Base-by-base conservation (phyloP, 306 rosid genomes). In the Quercus engelmannii region DNA sequence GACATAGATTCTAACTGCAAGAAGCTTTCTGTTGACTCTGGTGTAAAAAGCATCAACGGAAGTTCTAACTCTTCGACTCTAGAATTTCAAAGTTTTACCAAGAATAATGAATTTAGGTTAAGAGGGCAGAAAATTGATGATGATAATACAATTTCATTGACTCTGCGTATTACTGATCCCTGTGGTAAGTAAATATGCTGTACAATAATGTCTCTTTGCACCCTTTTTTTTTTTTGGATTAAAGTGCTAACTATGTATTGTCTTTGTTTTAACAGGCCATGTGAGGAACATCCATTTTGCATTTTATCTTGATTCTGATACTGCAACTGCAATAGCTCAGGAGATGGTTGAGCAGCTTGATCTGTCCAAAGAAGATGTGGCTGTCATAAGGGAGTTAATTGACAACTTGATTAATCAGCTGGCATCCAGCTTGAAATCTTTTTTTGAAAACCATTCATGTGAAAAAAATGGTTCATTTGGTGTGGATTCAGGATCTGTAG, bases 291-390 rank as follows among this genome's bases (percentile, higher is more conserved):
- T 95, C 82, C 91, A 92, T 84, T 95, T 95, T 58, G 86, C 88
- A 56, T 95, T 95, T 82, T 95, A 85, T 81, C 86, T 86, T 4
- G 83, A 87, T 56, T 81, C 92, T 20, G 99, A 95, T 75, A 92
- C 99, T 28, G 88, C 89, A 23, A 76, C 87, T 74, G 86, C 98
- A 76, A 85, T 94, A 78, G 93, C 97, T 71, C 87, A 81, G 84
- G 99, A 94, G 92, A 94, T 94, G 99, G 99, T 90, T 62, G 97
- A 91, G 78, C 89, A 90, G 56, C 92, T 94, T 72, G 92, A 78
- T 76, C 92, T 94, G 33, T 63, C 82, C 20, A 73, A 69, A 20
- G 95, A 86, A 74, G 91, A 94, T 38, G 90, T 88, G 46, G 67
- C 78, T 43, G 81, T 86, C 79, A 89, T 90, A 76, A 93, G 95